Base-by-base conservation (phyloP, 2,329 filamentous ascomycete species). In the Aspergillus hortae region DNA sequence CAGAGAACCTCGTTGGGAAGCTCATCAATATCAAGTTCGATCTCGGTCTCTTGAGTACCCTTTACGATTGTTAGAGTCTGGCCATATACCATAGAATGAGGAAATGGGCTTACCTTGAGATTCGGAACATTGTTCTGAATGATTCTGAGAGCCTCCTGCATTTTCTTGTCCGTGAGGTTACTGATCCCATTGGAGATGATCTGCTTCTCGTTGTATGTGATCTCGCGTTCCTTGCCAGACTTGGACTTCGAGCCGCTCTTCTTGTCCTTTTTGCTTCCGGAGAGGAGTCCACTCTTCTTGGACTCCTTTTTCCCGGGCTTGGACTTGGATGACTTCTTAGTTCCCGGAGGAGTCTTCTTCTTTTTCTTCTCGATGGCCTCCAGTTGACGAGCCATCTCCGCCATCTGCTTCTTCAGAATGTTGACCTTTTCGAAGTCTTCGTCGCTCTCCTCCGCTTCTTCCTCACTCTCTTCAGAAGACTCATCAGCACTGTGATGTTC, bases 101-200 rank as follows among this genome's bases (percentile, higher is more conserved):
- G 21, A n/a, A 47, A 41, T 3, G 48, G 43, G 10, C 71, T 67
- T 70, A 76, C 80, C 78, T 83, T 80, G 76, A 94, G 78, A 78
- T 87, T 78, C 74, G 89, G 75, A 77, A 89, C 72, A 60, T 95
- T 92, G 58, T 84, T 84, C 69, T 95, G 90, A 66, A 99, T 97
- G 56, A 97, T 92, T 54, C 88, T 84, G 30, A 96, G 89, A 0
- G 92, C 90, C 60, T 85, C 84, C 46, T 86, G 82, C 65, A 96
- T 87, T 59, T 90, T 85, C n/a, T 80, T 78, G 46, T 88, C 87
- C 15, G 91, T 86, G 52, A 97, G 83, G 56, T 86, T 86, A 62
- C 87, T 88, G 57, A 96, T 94, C 12, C 89, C 88, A 53, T 87
- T 86, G 1, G 90, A 92, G 52, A 99, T 95, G 59, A 92, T 84